phyloP scores from a whole-genome alignment of 2,329 filamentous ascomycete genomes.

The Lachnellula hyalina region DNA sequence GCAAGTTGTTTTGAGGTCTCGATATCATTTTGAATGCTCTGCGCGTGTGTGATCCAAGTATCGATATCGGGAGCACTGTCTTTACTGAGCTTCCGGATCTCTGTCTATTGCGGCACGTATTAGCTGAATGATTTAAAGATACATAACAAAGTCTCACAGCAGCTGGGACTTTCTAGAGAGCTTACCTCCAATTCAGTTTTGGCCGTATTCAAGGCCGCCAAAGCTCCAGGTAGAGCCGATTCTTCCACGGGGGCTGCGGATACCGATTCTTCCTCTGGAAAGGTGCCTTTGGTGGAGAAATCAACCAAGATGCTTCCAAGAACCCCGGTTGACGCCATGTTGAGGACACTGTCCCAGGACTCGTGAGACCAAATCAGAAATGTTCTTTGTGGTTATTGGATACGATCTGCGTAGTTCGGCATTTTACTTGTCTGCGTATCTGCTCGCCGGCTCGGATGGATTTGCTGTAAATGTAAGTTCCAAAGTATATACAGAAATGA shows the following conservation, averaged over 20 bases:
- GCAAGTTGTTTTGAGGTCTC: slow-evolving; percentile 73
- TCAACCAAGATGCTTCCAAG: slow-evolving; percentile 58
- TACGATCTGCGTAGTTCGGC: no score
- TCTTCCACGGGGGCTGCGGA: slow-evolving; percentile 26
- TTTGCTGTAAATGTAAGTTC: no score
- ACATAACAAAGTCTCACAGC: no score
- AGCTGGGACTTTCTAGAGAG: not conserved
- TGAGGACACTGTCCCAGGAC: slow-evolving; percentile 2
- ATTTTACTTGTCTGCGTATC: no score
- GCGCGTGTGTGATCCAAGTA: slow-evolving; percentile 80
- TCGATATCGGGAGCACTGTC: slow-evolving; percentile 75
- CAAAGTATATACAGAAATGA: no score
- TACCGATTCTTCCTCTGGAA: slow-evolving; percentile 43
- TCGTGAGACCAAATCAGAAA: no score
- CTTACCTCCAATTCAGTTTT: slow-evolving; percentile 42
- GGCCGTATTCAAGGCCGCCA: slow-evolving; percentile 38
- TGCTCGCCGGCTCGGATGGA: no score
- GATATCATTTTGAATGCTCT: slow-evolving; percentile 80
- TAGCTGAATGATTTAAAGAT: not conserved
- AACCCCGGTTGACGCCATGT: slow-evolving; percentile 19
- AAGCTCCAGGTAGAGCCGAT: slow-evolving; percentile 36
- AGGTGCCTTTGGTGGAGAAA: slow-evolving; percentile 47
- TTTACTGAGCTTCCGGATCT: slow-evolving; percentile 71
- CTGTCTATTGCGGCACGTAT: slow-evolving; percentile 29
- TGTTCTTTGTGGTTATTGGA: no score